phyloP scores from a whole-genome alignment of 1,284 basidiomycete species.

The Hemileia vastatrix region DNA sequence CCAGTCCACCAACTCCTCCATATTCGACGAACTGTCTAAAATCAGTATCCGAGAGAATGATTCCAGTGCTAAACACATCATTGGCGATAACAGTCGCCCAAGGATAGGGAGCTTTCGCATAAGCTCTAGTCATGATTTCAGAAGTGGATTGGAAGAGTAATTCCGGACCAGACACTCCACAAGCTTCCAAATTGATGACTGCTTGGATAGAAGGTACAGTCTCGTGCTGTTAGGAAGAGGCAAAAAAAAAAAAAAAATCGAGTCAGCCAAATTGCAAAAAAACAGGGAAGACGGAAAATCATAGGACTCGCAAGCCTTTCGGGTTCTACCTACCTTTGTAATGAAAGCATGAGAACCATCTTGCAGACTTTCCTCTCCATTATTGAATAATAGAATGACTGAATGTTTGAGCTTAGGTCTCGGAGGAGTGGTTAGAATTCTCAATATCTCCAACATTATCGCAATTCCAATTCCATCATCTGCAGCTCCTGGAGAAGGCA shows the following conservation, averaged over 20 bases:
- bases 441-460: constrained; percentile 79
- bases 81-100: constrained; percentile 85
- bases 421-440: constrained; percentile 67
- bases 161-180: constrained; percentile 40
- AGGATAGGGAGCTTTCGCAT: constrained; percentile 74
- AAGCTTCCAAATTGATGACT: constrained; percentile 44
- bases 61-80: constrained; percentile 85
- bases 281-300: constrained; percentile 26
- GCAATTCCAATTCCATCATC: constrained; percentile 57
- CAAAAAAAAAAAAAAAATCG: too few species aligned
- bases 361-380: constrained; percentile 67
- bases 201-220: constrained; percentile 36
- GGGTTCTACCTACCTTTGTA: constrained; percentile 48
- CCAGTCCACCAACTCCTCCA: constrained; percentile 51
- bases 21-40: constrained; percentile 91
- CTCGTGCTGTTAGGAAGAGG: constrained; percentile 32
- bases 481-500: constrained; percentile 61
- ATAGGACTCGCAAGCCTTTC: constrained; percentile 1
- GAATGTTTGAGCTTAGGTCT: too few species aligned
- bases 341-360: constrained; percentile 15
- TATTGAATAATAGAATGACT: constrained; percentile 75
- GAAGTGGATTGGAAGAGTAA: constrained; percentile 43
- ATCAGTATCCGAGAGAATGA: constrained; percentile 84
- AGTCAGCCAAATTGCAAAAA: too few species aligned
- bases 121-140: constrained; percentile 71